Evolutionary conservation across 257 asterid genomes (phyloP).

Genomic region (Nicotiana attenuata): DNA sequence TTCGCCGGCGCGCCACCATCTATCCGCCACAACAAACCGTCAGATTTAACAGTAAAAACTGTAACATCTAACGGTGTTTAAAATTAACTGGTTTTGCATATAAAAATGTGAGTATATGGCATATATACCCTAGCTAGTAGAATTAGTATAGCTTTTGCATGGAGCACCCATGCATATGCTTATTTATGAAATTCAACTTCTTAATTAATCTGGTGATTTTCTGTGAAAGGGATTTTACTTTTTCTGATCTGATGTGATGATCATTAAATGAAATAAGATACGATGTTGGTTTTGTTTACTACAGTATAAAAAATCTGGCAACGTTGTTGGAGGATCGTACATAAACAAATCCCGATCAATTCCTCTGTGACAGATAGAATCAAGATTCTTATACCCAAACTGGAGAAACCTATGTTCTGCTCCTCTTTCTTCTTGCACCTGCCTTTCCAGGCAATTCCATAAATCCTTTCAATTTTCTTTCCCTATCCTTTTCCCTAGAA

Average conservation of each 20-base stretch:
- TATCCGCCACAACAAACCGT: neutral
- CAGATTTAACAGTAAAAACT: too few relatives aligned
- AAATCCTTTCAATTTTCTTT: neutral
- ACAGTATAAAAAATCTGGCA: neutral
- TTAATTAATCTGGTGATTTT: neutral
- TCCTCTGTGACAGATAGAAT: neutral
- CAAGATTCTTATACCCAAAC: constrained; percentile 6
- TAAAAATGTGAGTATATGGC: neutral
- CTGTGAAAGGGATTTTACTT: neutral
- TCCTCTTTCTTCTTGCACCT: neutral
- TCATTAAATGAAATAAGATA: constrained; percentile 6
- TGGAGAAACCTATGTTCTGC: neutral
- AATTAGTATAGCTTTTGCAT: neutral
- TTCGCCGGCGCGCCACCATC: too few relatives aligned
- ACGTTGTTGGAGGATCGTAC: constrained; percentile 2
- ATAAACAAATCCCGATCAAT: neutral
- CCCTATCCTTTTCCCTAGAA: neutral
- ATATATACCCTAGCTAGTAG: neutral
- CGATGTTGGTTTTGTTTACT: neutral
- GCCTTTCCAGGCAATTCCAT: neutral
- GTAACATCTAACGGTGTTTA: neutral
- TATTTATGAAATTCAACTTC: neutral
- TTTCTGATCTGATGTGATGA: neutral
- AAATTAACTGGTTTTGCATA: neutral
- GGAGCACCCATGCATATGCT: neutral